Base-by-base conservation (phyloP, 2,329 filamentous ascomycete species). In the Taxawa tesnikishii region DNA sequence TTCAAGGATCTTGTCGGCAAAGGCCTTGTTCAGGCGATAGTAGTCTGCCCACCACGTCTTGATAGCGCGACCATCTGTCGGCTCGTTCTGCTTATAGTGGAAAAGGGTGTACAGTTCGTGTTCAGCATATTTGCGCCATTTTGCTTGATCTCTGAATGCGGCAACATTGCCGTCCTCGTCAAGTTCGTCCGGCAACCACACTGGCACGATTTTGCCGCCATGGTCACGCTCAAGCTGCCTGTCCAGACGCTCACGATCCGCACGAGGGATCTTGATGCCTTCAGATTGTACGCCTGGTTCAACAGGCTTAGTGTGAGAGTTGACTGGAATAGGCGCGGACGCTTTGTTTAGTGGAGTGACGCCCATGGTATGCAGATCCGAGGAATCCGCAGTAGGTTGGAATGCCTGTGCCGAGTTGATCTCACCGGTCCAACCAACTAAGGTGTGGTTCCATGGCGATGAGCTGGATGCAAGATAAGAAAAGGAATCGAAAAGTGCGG, bases 401-500 rank as follows among this genome's bases (percentile, higher is more conserved):
- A 15, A 38, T 32, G 17, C 38, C 35, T 41, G 39, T 18, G 44
- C 35, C 28, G 38, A 38, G 16, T 43, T 38, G 24, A 67, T 62
- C 38, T 96, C 88, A 37, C 88, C 88, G 3, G 88, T 94, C 88
- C 88, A 96, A 28, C 84, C 87, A 32, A 96, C 82, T 5, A 94
- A 71, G 1, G 79, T 90, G 60, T 94, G 88, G 47, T 85, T 83
- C 87, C 87, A 96, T 13, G 79, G 76, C 2, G 79, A 78, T 26
- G 80, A 70, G 34, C 79, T 68, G n/a, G 85, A 92, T 3, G 85
- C 83, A 27, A 96, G 74, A 57, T 92, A 79, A 34, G 79, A 73
- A 49, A 96, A 85, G 7, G 85, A 87, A 55, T 94, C 85, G 58
- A 92, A 92, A 19, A 96, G 70, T 11, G 88, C 85, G 9, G 88